These are phyloP conservation scores for Backusella australiensis DNA, from an alignment of 192 early-diverging fungal species.

Conservation along the genomic window DNA sequence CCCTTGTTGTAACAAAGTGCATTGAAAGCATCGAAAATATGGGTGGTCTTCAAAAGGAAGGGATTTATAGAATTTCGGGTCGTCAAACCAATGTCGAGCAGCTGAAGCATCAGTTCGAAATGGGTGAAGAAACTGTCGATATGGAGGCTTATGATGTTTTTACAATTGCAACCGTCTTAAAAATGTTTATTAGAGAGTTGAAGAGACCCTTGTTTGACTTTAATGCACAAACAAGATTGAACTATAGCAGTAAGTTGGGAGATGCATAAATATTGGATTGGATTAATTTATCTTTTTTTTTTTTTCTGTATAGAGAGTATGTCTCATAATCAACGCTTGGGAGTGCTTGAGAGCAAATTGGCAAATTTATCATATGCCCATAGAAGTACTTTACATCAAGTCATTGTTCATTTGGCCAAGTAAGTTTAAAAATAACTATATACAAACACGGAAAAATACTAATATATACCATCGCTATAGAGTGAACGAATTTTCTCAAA, in stretches of 20 bases:
- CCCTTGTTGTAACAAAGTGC: conserved; percentile 34
- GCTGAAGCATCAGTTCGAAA: conserved; percentile 30
- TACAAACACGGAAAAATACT: neutral
- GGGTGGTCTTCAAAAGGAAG: conserved; percentile 37
- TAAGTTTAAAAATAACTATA: conserved; percentile 19
- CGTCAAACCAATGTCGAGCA: conserved; percentile 34
- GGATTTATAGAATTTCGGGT: conserved; percentile 39
- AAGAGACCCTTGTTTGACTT: conserved; percentile 59
- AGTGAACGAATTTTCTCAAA: conserved; percentile 42
- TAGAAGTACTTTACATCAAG: conserved; percentile 47
- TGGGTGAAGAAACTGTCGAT: conserved; percentile 24
- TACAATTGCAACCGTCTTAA: conserved; percentile 58
- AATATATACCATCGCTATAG: conserved; percentile 26
- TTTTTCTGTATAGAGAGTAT: neutral
- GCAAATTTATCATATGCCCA: conserved; percentile 46
- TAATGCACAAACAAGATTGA: conserved; percentile 42
- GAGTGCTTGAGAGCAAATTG: conserved; percentile 38
- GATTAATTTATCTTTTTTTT: neutral
- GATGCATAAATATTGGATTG: conserved; percentile 17
- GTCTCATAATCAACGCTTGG: conserved; percentile 26
- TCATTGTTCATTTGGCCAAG: conserved; percentile 57
- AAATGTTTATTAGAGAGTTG: conserved; percentile 63
- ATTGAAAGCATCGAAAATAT: conserved; percentile 34
- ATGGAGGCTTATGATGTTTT: conserved; percentile 52
- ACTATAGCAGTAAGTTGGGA: conserved; percentile 51